Evolutionary conservation across 1,139 yeast species (phyloP), one percentile per base, ranked within the genome.

Genomic region (Maudiozyma humilis): DNA sequence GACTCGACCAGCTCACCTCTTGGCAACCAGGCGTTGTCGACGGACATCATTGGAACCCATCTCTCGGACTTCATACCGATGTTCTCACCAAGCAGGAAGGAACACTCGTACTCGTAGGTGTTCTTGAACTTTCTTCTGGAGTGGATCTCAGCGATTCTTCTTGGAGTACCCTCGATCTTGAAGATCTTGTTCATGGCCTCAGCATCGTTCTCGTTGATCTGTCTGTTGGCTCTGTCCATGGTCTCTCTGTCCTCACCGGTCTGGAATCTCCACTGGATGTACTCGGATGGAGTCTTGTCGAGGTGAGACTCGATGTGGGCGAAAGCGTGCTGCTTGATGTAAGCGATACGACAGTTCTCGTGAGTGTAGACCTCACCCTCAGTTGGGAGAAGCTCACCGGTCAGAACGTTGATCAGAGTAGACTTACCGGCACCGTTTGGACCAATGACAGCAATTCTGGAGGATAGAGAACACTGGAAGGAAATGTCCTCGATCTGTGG

Each of bases 221-320:
- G 93, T 81, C 98, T 87, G 72, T 94, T 87, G 70, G 98, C 98
- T 79, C 97, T 87, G 79, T 91, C 98, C 97, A 91, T 91, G 74
- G 98, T 91, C 79, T 91, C 98, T 79, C 98, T 87, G 75, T 91
- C 98, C 78, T 91, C 98, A 87, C 98, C 98, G 69, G 98, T 91
- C 79, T 91, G 98, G 96, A 89, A 91, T 82, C 98, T 89, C 98
- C 98, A 91, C 79, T 91, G 98, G 63, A 91, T 91, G 77, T 91
- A 91, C 78, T 91, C 98, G 66, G 96, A 88, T 68, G 98, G 98
- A 67, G 98, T 91, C 81, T 85, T 85, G 81, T 91, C 98, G 73
- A 89, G 82, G 71, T 91, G 98, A 72, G 86, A 80, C 75, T 91
- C 98, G 68, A 91, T 88, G 73, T 91, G 98, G 55, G 97, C 96